Percentiles rank a stretch among this genome's conserved stretches.
These are phyloP conservation scores for Sarocladium kiliense DNA, from an alignment of 2,329 filamentous ascomycete species.

Conservation along the genomic window DNA sequence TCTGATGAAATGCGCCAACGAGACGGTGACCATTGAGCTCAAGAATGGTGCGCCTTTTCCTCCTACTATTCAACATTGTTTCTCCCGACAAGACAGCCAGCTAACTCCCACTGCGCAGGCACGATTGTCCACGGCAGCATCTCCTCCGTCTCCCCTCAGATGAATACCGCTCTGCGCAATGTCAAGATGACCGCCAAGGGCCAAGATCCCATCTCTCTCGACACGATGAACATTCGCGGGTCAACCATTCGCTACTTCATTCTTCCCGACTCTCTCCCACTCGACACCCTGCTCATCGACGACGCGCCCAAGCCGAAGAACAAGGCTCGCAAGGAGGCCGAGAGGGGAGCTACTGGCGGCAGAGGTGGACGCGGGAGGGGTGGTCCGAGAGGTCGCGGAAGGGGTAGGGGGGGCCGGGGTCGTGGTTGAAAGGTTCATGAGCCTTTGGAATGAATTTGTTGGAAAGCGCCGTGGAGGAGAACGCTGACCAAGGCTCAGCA, in stretches of 20 bases:
- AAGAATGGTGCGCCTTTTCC: constrained; percentile 72
- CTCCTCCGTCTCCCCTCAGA: constrained; percentile 91
- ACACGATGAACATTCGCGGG: constrained; percentile 95
- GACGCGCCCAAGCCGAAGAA: constrained; percentile 99
- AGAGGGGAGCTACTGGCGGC: constrained; percentile 42
- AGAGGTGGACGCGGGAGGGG: constrained; percentile 37
- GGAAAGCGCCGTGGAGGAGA: too few relatives aligned
- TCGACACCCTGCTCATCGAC: constrained; percentile 93
- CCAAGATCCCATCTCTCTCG: constrained; percentile 80
- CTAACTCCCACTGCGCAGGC: constrained; percentile 45
- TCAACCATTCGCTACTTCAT: constrained; percentile 96
- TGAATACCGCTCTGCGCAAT: constrained; percentile 94
- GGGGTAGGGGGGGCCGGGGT: constrained; percentile 49
- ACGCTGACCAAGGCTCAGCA: too few relatives aligned
- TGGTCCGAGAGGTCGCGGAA: constrained; percentile 46
- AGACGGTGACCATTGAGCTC: constrained; percentile 96
- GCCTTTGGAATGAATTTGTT: too few relatives aligned
- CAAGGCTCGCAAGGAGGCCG: constrained; percentile 91
- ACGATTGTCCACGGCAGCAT: constrained; percentile 97
- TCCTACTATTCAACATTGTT: not conserved
- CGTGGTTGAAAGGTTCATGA: constrained; percentile 25
- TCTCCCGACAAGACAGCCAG: constrained; percentile 1
- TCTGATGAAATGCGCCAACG: constrained; percentile 98
- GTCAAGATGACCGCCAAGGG: constrained; percentile 94
- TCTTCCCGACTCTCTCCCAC: constrained; percentile 87